Evolutionary conservation across 441 rosid species (phyloP), one percentile per base, ranked within the genome.

Genomic region (Brassica balearica): DNA sequence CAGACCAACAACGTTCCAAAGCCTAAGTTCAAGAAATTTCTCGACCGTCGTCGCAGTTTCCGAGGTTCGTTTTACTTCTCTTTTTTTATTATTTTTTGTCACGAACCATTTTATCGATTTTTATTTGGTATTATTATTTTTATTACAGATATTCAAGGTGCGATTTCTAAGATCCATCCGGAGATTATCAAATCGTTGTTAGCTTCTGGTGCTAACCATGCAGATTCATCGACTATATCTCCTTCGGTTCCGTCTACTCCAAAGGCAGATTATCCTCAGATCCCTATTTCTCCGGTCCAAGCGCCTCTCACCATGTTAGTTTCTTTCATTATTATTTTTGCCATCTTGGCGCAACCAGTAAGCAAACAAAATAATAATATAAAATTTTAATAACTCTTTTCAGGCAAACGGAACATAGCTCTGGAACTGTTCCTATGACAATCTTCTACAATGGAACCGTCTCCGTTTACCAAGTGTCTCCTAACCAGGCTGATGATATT

Each of bases 361-460:
- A 58, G 32, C 32, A 22, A 59, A 22, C 14, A 22, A 59, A 19
- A 65, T 38, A 12, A 67, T 43, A 7, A 19, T 46, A 22, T 19
- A 27, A 58, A 8, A 22, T 58, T 56, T 19, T 19, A 63, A 74
- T 3, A 5, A 9, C 3, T 10, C 0, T 4, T 1, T 56, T 72
- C 65, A 87, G 87, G 80, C 27, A 71, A 4, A 8, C 68, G 0
- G 87, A 85, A 81, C 70, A 19, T 10, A 20, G 69, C 6, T 46
- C 73, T 17, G 87, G 80, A 65, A 75, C 86, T 0, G 86, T 90
- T 72, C 96, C 97, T 2, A 61, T 95, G 85, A 95, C 99, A 1
- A 92, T 95, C 20, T 93, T 93, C 80, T 93, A 93, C 83, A 91
- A 89, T 29, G 98, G 98, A 77, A 82, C 78, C 4, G 99, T 95